Conservation (phyloP, 495 filamentous ascomycete genomes). For the Apodospora peruviana region DNA sequence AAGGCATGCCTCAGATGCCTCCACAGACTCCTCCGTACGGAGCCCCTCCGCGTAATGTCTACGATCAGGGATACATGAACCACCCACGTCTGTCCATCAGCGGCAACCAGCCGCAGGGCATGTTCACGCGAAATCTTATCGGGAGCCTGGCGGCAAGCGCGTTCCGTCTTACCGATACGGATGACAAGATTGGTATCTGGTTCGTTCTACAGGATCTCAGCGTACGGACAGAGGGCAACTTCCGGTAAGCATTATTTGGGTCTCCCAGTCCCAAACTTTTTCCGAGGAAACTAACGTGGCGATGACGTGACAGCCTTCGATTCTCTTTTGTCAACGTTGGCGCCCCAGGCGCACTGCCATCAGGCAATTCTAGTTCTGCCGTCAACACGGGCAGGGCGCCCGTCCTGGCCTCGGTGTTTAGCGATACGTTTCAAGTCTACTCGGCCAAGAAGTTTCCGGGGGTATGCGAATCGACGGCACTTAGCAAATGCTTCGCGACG, state of each 20-base stretch:
- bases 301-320: constrained; percentile 34
- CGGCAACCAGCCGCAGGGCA: constrained; percentile 57
- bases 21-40: constrained; percentile 14
- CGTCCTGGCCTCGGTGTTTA: constrained; percentile 83
- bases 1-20: constrained; percentile 14
- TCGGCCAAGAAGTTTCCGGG: constrained; percentile 98
- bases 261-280: too few relatives aligned
- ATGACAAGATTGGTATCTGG: constrained; percentile 88
- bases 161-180: constrained; percentile 74
- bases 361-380: constrained; percentile 21
- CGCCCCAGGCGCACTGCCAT: constrained; percentile 20
- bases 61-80: constrained; percentile 17
- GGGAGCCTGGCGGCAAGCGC: constrained; percentile 89
- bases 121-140: constrained; percentile 96
- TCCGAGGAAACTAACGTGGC: too few relatives aligned
- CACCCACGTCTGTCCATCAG: constrained; percentile 33
- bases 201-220: constrained; percentile 95
- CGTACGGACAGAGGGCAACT: constrained; percentile 85
- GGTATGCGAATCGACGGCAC: constrained; percentile 86
- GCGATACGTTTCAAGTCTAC: constrained; percentile 87
- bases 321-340: constrained; percentile 82
- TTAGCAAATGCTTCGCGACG: constrained; percentile 89
- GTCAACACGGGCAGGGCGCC: constrained; percentile 78
- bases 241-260: constrained; percentile 60
- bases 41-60: constrained; percentile 17